phyloP scores from a whole-genome alignment of 1,284 basidiomycete species.

The Apiotrichum akiyoshidainum region DNA sequence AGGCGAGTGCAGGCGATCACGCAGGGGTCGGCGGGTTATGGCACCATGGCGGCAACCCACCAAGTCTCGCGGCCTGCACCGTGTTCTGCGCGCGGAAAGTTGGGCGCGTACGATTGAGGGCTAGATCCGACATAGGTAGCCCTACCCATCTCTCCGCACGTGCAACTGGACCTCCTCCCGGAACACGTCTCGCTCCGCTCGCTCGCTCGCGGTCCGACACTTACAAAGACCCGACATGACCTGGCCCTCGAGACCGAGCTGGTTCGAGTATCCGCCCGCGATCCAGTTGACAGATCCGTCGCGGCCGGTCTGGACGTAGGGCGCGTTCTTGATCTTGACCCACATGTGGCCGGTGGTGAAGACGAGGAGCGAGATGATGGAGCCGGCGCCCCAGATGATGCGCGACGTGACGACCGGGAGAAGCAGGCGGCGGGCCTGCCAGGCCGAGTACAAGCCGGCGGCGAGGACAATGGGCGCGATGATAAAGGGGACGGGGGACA shows the following conservation, averaged over 20 bases:
- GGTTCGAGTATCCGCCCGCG: conserved; percentile 81
- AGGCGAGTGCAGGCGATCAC: too few species aligned
- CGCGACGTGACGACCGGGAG: conserved; percentile 67
- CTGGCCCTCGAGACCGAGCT: conserved; percentile 88
- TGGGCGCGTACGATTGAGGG: too few species aligned
- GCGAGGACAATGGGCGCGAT: conserved; percentile 61
- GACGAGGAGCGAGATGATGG: conserved; percentile 65
- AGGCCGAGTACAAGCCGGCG: conserved; percentile 21
- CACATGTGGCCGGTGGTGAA: conserved; percentile 97
- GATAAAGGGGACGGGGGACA: conserved; percentile 54
- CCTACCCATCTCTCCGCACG: background rate
- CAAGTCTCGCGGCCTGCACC: too few species aligned
- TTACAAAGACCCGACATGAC: conserved; percentile 81
- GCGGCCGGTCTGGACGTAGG: conserved; percentile 59
- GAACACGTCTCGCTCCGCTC: too few species aligned
- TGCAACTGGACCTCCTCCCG: too few species aligned
- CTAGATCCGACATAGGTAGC: too few species aligned
- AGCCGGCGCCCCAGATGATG: conserved; percentile 60
- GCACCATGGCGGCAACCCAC: too few species aligned
- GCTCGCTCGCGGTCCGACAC: conserved; percentile 40
- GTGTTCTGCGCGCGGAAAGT: too few species aligned
- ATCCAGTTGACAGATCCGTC: conserved; percentile 69
- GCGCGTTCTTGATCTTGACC: conserved; percentile 81
- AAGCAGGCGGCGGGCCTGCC: conserved; percentile 54
- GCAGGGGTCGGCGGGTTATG: too few species aligned